phyloP scores from a whole-genome alignment of 2,329 filamentous ascomycete species.

The Xylaria sp. region DNA sequence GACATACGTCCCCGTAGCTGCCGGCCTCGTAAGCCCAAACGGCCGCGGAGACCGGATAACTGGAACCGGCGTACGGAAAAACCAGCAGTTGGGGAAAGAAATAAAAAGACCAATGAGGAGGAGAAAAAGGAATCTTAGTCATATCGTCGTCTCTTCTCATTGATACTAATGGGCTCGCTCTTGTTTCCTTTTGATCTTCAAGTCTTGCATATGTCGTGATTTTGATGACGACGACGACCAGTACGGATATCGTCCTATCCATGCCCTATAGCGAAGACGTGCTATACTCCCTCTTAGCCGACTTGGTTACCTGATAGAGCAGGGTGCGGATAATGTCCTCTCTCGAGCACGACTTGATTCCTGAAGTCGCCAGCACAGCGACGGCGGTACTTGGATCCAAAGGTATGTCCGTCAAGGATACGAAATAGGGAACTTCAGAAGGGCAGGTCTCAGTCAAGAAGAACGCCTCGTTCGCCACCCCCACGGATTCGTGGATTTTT shows the following conservation, averaged over 20 bases:
- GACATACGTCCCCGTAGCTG: background rate
- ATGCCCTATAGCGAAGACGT: background rate
- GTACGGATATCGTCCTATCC: background rate
- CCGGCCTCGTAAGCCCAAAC: too few species aligned
- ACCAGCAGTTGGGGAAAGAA: background rate
- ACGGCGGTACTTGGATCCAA: too few species aligned
- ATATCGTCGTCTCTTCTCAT: background rate
- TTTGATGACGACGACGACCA: constrained; percentile 10
- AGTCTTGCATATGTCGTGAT: constrained; percentile 7
- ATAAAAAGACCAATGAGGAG: constrained; percentile 5
- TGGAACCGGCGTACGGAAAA: background rate
- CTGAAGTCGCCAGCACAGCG: too few species aligned
- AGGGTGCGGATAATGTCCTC: too few species aligned
- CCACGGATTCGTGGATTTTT: background rate
- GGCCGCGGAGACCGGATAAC: background rate
- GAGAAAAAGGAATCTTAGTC: background rate
- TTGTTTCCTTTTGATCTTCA: background rate
- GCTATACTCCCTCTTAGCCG: background rate
- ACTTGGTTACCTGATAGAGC: too few species aligned
- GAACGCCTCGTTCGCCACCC: background rate
- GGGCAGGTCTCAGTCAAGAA: background rate
- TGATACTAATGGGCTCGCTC: background rate
- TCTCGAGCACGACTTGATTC: too few species aligned
- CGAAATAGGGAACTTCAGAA: too few species aligned
- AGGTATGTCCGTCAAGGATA: too few species aligned